These are phyloP conservation scores for Cordyceps cicadae DNA, from an alignment of 2,329 filamentous ascomycete species.

Conservation along the genomic window DNA sequence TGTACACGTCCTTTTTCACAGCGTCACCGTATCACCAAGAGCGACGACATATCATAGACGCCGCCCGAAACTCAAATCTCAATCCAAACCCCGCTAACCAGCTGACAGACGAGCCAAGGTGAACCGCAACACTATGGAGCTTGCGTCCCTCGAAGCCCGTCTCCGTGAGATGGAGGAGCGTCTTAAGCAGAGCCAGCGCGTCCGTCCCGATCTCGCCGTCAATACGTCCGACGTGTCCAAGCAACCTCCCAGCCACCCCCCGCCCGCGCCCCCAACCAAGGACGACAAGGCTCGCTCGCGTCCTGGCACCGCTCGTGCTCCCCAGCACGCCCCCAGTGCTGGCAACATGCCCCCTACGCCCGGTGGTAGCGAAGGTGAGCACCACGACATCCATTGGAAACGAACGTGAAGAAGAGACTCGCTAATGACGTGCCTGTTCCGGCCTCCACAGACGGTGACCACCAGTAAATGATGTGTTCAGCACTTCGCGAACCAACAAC, in stretches of 20 bases:
- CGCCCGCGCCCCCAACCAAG: constrained; percentile 20
- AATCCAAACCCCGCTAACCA: background rate
- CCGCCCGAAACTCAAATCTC: background rate
- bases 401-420: background rate
- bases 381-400: constrained; percentile 21
- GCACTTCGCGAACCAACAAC: background rate
- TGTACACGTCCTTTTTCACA: constrained; percentile 23
- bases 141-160: constrained; percentile 76
- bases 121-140: constrained; percentile 64
- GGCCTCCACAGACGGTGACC: constrained; percentile 14
- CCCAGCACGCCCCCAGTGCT: constrained; percentile 42
- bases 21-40: background rate
- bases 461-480: constrained; percentile 8
- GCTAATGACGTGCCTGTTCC: constrained; percentile 1
- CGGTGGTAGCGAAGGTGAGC: constrained; percentile 56
- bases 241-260: constrained; percentile 20
- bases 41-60: background rate
- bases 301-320: constrained; percentile 45
- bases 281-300: constrained; percentile 36
- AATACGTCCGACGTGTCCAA: constrained; percentile 13
- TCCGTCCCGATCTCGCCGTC: constrained; percentile 16
- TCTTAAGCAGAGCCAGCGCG: constrained; percentile 37
- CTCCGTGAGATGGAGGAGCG: constrained; percentile 80
- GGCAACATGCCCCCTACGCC: constrained; percentile 54
- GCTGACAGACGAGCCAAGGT: constrained; percentile 66